Evolutionary conservation across 352 stramenopile genomes (phyloP).

Genomic region (Phytophthora cactorum): DNA sequence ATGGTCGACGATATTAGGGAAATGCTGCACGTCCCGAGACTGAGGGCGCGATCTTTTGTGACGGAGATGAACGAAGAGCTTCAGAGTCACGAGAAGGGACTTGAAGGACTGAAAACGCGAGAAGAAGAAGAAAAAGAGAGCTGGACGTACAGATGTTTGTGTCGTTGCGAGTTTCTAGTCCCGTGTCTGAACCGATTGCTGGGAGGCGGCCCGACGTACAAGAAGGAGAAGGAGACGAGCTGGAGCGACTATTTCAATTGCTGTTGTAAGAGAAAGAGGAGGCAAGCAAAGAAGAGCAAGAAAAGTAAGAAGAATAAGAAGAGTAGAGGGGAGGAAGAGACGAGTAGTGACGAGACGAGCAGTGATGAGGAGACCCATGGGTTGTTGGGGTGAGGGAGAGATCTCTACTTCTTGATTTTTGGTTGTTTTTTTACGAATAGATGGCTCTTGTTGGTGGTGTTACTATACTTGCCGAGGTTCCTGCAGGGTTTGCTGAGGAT

Average conservation of each 20-base stretch:
- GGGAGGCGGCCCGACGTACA: slow-evolving; percentile 73
- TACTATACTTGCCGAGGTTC: neutral
- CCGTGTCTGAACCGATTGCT: slow-evolving; percentile 71
- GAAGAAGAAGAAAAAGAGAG: slow-evolving; percentile 69
- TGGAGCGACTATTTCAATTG: slow-evolving; percentile 17
- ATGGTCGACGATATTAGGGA: slow-evolving; percentile 79
- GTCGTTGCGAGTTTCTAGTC: slow-evolving; percentile 78
- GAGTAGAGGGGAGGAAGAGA: slow-evolving; percentile 15
- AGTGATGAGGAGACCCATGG: slow-evolving; percentile 52
- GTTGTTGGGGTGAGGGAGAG: slow-evolving; percentile 60
- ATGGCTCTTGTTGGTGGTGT: slow-evolving; percentile 7
- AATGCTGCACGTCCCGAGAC: slow-evolving; percentile 70
- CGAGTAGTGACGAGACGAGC: slow-evolving; percentile 20
- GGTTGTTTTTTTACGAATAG: slow-evolving; percentile 17
- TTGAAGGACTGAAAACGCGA: slow-evolving; percentile 4
- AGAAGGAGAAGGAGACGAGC: slow-evolving; percentile 38
- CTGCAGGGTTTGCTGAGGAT: too few relatives aligned
- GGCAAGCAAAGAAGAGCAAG: slow-evolving; percentile 1
- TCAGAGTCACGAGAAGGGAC: slow-evolving; percentile 36
- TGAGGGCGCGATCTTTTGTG: slow-evolving; percentile 72
- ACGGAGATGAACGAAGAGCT: slow-evolving; percentile 69
- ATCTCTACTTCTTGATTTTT: neutral
- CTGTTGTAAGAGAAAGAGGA: slow-evolving; percentile 29
- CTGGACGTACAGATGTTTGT: slow-evolving; percentile 72
- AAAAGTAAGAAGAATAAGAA: slow-evolving; percentile 29